Conservation (phyloP, 768 basidiomycete species). For the Suillus placidus region DNA sequence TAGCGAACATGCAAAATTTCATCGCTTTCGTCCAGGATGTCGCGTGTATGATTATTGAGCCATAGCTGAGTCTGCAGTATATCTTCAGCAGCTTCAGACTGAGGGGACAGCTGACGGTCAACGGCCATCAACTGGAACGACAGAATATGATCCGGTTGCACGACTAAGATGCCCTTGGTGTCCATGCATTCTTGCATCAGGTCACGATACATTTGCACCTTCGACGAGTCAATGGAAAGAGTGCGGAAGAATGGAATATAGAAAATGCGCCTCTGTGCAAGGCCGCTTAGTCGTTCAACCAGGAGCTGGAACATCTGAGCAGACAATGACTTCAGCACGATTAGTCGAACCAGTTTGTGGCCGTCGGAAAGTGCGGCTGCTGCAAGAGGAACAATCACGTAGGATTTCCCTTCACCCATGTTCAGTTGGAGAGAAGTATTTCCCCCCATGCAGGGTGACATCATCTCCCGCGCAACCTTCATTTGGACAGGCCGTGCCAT, state of each 20-base stretch:
- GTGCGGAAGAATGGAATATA: conserved; percentile 30
- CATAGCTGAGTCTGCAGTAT: conserved; percentile 30
- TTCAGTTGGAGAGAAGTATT: conserved; percentile 32
- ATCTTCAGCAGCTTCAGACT: conserved; percentile 8
- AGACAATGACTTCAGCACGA: conserved; percentile 31
- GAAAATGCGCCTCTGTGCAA: conserved; percentile 31
- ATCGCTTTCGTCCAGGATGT: neutral
- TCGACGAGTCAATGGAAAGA: conserved; percentile 18
- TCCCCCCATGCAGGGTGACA: conserved; percentile 17
- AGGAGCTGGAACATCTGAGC: conserved; percentile 34
- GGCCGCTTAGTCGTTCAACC: conserved; percentile 23
- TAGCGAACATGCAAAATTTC: neutral
- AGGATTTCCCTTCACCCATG: conserved; percentile 39
- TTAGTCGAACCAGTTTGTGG: conserved; percentile 27
- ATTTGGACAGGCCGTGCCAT: conserved; percentile 27
- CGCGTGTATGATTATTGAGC: neutral
- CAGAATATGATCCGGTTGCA: conserved; percentile 36
- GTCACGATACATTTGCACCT: conserved; percentile 25
- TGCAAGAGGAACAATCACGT: conserved; percentile 32
- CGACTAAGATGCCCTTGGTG: conserved; percentile 27
- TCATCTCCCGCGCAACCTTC: conserved; percentile 30
- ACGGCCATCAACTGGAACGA: conserved; percentile 32
- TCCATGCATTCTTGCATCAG: conserved; percentile 21
- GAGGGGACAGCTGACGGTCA: conserved; percentile 21
- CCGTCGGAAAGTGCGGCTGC: conserved; percentile 27